These are phyloP conservation scores for Parietichytrium sp. DNA, from an alignment of 108 stramenopile species.

Conservation along the genomic window DNA sequence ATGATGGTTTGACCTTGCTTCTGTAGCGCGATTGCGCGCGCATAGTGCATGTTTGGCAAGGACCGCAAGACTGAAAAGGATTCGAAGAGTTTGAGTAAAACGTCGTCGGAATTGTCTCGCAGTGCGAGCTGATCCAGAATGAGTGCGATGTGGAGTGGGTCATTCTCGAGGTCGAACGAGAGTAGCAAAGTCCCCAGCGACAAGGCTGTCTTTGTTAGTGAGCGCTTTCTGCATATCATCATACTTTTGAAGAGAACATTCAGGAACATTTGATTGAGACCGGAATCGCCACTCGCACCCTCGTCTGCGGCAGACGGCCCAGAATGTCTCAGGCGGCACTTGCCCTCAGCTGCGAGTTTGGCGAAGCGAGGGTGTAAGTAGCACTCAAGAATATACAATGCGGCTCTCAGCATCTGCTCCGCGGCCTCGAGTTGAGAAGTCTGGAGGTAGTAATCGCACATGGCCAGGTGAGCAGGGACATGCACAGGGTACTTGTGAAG, in stretches of 20 bases:
- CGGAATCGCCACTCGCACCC: too few species aligned
- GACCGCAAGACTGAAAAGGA: not conserved
- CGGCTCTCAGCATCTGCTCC: not conserved
- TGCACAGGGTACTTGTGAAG: not conserved
- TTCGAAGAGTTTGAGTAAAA: not conserved
- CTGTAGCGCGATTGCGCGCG: not conserved
- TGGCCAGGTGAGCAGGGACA: conserved; percentile 11
- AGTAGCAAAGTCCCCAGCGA: not conserved
- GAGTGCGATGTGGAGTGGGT: not conserved
- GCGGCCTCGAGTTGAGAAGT: conserved; percentile 13
- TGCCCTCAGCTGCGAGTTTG: not conserved
- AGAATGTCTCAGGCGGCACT: not conserved
- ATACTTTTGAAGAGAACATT: conserved; percentile 25
- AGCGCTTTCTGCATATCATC: not conserved
- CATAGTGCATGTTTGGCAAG: not conserved
- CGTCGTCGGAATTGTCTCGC: not conserved
- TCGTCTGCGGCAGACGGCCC: too few species aligned
- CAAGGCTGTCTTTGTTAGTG: not conserved
- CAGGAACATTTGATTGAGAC: not conserved
- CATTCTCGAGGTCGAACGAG: not conserved
- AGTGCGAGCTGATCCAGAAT: not conserved
- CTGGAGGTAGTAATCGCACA: conserved; percentile 1
- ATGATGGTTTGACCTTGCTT: too few species aligned
- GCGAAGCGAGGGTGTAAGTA: not conserved
- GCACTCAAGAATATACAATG: conserved; percentile 7